Conservation (phyloP, 768 basidiomycete species). For the Termitomyces sp. region DNA sequence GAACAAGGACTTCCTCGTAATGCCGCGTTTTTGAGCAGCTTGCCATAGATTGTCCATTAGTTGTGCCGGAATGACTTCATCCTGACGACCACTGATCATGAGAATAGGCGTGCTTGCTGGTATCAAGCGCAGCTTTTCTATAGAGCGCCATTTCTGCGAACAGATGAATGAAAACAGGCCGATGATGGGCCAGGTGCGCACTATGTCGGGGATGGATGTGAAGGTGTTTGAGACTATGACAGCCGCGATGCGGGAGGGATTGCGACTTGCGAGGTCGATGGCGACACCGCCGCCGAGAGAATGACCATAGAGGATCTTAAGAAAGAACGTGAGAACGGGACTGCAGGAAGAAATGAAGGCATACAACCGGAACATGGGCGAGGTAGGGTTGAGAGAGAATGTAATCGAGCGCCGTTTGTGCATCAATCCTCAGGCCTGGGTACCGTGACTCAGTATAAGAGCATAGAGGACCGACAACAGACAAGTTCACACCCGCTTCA, state of each 20-base stretch:
- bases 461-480: not conserved
- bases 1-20: not conserved
- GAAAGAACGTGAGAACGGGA: not conserved
- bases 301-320: constrained; percentile 66
- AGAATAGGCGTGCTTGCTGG: constrained; percentile 60
- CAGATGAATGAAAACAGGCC: constrained; percentile 67
- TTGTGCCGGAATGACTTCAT: constrained; percentile 58
- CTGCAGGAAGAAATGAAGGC: not conserved
- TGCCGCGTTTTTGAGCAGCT: constrained; percentile 37
- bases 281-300: constrained; percentile 88
- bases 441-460: not conserved
- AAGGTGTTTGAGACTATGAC: constrained; percentile 90
- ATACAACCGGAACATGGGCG: constrained; percentile 56
- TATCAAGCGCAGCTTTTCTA: constrained; percentile 51
- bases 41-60: constrained; percentile 66
- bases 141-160: constrained; percentile 80
- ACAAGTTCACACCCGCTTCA: constrained; percentile 56
- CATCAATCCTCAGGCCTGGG: constrained; percentile 70
- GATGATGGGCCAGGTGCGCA: constrained; percentile 62
- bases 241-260: constrained; percentile 62
- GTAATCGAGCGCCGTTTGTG: constrained; percentile 76
- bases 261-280: constrained; percentile 74
- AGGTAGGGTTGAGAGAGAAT: constrained; percentile 54
- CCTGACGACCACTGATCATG: constrained; percentile 62
- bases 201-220: constrained; percentile 71